Base-by-base conservation (phyloP, 2,329 filamentous ascomycete species). In the Didymella arachidicola region DNA sequence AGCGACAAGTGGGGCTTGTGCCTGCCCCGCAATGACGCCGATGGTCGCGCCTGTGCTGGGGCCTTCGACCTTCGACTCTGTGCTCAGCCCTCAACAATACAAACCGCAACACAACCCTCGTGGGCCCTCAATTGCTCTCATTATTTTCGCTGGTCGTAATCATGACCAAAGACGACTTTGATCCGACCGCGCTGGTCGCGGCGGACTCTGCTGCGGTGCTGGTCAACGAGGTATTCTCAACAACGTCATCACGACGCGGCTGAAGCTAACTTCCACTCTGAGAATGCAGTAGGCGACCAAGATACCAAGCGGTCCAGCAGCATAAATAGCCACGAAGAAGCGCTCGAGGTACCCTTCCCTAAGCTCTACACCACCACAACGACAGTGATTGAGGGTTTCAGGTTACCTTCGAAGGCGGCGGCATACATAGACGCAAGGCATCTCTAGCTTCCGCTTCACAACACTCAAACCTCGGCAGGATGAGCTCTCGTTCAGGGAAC, bases 331-430 rank as follows among this genome's bases (percentile, higher is more conserved):
- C 74, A 78, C 41, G 69, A 73, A 7, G 79, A 81, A 48, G 66
- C 78, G 27, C 72, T 81, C 47, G 79, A 81, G 69, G 79, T 81
- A 64, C 36, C 53, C 27, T 30, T 4, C 26, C 14, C 14, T 16
- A 30, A 43, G 27, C 4, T 41, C 14, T n/a, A n/a, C 26, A 27
- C 10, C 26, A 26, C 16, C 26, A 36, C n/a, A 26, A 43, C 44
- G 22, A 27, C 61, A 22, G 22, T 63, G 57, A 65, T 54, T 53
- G 26, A 54, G 44, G 19, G 1, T 8, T 39, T 18, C 67, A 88
- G 83, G 85, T 89, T 45, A 78, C 85, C 49, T 86, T 88, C 69
- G 82, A 83, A 66, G 77, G 79, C 44, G 80, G 83, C 54, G 79
- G 72, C 58, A 78, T 73, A 46, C 82, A 83, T 61, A 83, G 86